Percentiles rank a stretch among this genome's conserved stretches.
Conservation (phyloP, 1,284 basidiomycete species). For the Stygiomarasmius scandens region DNA sequence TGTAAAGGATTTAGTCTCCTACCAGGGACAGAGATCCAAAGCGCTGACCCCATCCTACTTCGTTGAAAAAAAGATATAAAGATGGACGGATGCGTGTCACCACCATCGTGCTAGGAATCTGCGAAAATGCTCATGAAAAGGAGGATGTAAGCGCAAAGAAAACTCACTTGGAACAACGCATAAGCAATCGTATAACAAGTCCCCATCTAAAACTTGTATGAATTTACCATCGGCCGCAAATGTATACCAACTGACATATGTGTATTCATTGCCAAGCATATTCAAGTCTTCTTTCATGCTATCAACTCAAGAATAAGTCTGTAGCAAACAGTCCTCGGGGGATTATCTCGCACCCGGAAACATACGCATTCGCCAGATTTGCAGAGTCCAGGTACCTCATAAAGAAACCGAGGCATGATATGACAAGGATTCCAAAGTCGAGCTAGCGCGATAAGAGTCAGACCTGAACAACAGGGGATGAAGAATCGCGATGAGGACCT, state of each 20-base stretch:
- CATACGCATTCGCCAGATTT: conserved; percentile 20
- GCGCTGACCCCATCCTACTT: conserved; percentile 20
- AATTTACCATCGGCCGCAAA: not conserved
- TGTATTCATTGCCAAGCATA: conserved; percentile 21
- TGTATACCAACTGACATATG: conserved; percentile 5
- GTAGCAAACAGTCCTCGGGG: not conserved
- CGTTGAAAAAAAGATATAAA: conserved; percentile 16
- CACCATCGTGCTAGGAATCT: conserved; percentile 18
- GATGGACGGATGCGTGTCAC: conserved; percentile 19
- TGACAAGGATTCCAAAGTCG: conserved; percentile 20
- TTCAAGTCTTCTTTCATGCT: conserved; percentile 21
- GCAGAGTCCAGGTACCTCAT: conserved; percentile 19
- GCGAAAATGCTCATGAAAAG: not conserved
- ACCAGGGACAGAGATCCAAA: not conserved
- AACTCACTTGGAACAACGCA: conserved; percentile 15
- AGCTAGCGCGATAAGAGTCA: conserved; percentile 1
- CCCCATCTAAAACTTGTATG: conserved; percentile 7
- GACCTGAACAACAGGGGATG: not conserved
- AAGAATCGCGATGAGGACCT: conserved; percentile 2
- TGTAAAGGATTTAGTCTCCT: conserved; percentile 1
- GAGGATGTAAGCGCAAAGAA: not conserved
- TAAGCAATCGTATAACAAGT: conserved; percentile 19
- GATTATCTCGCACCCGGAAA: conserved; percentile 9
- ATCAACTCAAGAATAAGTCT: not conserved
- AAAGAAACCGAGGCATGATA: conserved; percentile 20